Percentiles rank a stretch among this genome's conserved stretches.
Evolutionary conservation across 352 stramenopile genomes (phyloP).

Genomic region (Phytopythium boreale): DNA sequence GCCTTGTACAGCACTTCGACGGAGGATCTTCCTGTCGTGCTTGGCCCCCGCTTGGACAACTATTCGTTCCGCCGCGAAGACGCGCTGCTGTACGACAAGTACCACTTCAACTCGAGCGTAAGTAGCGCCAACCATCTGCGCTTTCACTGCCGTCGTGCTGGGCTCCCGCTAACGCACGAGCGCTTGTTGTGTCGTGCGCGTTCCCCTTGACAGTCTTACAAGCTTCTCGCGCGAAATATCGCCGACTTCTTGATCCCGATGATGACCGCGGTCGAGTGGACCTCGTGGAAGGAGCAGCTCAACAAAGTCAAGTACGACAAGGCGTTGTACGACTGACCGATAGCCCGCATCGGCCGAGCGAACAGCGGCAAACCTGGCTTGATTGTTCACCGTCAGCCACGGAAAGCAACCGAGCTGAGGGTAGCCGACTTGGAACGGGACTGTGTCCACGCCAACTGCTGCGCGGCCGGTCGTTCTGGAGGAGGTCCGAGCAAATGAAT

Average conservation of each 20-base stretch:
- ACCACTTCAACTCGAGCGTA: constrained; percentile 84
- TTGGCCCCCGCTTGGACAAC: constrained; percentile 72
- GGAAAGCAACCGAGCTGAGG: too few relatives aligned
- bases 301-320: constrained; percentile 74
- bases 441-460: background rate
- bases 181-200: background rate
- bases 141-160: background rate
- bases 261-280: constrained; percentile 82
- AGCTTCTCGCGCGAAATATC: constrained; percentile 70
- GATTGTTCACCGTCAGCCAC: background rate
- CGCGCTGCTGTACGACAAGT: constrained; percentile 62
- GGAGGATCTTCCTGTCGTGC: constrained; percentile 60
- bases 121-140: background rate
- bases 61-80: constrained; percentile 66
- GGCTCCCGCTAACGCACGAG: background rate
- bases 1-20: constrained; percentile 41
- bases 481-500: constrained; percentile 1
- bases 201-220: constrained; percentile 49
- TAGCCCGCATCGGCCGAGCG: background rate
- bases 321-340: constrained; percentile 64
- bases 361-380: background rate
- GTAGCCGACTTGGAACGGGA: background rate
- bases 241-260: constrained; percentile 77
- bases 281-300: constrained; percentile 81
- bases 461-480: background rate